Evolutionary conservation across 305 asterid genomes (phyloP).

Genomic region (Caryopteris hybrid): DNA sequence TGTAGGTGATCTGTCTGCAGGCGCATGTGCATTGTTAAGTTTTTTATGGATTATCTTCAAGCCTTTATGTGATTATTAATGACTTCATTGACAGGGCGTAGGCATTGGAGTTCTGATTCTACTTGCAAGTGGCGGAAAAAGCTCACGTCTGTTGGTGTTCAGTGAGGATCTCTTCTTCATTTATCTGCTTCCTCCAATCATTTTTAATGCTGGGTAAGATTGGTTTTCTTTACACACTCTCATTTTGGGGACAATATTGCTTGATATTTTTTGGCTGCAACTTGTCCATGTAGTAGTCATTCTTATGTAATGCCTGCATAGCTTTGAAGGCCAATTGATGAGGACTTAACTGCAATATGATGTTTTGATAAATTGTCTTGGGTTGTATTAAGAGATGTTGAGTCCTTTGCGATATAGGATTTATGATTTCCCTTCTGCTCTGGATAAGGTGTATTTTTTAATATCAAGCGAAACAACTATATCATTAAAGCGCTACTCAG

Average conservation of each 20-base stretch:
- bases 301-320: not conserved
- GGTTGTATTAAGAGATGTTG: not conserved
- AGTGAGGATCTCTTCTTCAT: conserved; percentile 88
- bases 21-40: not conserved
- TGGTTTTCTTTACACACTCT: not conserved
- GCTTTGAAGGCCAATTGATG: not conserved
- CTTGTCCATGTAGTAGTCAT: not conserved
- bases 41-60: not conserved
- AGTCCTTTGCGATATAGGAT: not conserved
- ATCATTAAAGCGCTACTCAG: not conserved
- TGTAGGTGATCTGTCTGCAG: conserved; percentile 7
- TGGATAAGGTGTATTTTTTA: not conserved
- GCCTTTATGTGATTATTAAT: conserved; percentile 5
- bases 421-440: not conserved
- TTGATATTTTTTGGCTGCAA: conserved; percentile 1
- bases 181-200: conserved; percentile 86
- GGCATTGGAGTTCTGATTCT: conserved; percentile 61
- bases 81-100: conserved; percentile 46
- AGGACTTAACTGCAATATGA: not conserved
- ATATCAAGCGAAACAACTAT: not conserved
- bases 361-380: not conserved
- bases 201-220: conserved; percentile 75
- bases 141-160: conserved; percentile 72
- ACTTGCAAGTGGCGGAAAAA: conserved; percentile 56
- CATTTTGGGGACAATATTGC: conserved; percentile 1